These are phyloP conservation scores for Hyaloperonospora brassicae DNA, from an alignment of 352 stramenopile genomes.

Conservation along the genomic window DNA sequence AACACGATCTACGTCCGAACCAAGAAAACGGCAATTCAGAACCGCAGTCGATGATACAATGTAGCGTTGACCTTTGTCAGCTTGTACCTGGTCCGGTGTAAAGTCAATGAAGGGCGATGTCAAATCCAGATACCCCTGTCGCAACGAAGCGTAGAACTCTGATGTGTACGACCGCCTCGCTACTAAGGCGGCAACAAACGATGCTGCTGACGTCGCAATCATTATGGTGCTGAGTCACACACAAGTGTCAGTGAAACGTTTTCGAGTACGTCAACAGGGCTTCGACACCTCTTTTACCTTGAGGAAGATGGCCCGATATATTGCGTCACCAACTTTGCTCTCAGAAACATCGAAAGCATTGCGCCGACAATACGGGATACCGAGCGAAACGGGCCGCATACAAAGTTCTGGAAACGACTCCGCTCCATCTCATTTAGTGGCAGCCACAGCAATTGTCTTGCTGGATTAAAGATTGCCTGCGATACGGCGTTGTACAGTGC, in stretches of 20 bases:
- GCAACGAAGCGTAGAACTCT: slow-evolving; percentile 80
- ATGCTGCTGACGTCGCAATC: slow-evolving; percentile 47
- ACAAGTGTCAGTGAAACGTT: too few relatives aligned
- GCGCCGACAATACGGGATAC: slow-evolving; percentile 70
- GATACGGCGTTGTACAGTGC: slow-evolving; percentile 28
- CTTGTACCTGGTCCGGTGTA: slow-evolving; percentile 67
- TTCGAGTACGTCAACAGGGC: too few relatives aligned
- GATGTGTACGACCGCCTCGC: slow-evolving; percentile 75
- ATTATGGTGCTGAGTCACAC: slow-evolving; percentile 41
- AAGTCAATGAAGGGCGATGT: slow-evolving; percentile 75
- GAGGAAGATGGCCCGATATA: slow-evolving; percentile 44
- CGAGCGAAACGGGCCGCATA: slow-evolving; percentile 72
- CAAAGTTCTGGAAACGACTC: slow-evolving; percentile 70
- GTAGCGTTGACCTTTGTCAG: background rate
- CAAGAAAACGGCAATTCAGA: slow-evolving; percentile 3
- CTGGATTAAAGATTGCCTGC: slow-evolving; percentile 76
- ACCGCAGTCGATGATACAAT: background rate
- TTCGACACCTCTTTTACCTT: slow-evolving; percentile 30
- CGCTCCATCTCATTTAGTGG: slow-evolving; percentile 69
- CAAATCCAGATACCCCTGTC: slow-evolving; percentile 75
- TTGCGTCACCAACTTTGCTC: slow-evolving; percentile 31
- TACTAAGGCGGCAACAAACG: slow-evolving; percentile 63
- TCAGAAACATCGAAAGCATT: slow-evolving; percentile 63
- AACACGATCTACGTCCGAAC: slow-evolving; percentile 44
- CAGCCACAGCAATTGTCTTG: slow-evolving; percentile 79